These are phyloP conservation scores for Astrothelium macrocarpum DNA, from an alignment of 495 filamentous ascomycete species.

Conservation along the genomic window DNA sequence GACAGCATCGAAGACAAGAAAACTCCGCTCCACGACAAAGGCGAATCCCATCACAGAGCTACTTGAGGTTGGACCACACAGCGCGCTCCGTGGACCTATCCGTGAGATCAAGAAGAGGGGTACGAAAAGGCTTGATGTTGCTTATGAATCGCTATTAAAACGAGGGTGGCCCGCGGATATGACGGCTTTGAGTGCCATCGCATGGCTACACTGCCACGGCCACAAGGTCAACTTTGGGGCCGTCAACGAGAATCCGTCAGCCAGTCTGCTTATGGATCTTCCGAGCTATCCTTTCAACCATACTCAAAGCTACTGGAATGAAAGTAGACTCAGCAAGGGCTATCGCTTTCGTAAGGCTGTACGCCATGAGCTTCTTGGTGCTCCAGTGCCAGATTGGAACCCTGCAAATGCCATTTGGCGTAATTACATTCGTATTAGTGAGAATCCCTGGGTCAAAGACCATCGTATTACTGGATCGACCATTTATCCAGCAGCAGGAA, in stretches of 20 bases:
- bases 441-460: slow-evolving; percentile 46
- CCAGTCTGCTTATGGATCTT: slow-evolving; percentile 4
- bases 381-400: slow-evolving; percentile 38
- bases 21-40: not conserved
- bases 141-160: not conserved
- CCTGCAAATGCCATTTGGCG: slow-evolving; percentile 44
- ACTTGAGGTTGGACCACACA: slow-evolving; percentile 11
- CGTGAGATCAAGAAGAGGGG: not conserved
- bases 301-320: slow-evolving; percentile 8
- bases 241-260: not conserved
- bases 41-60: no score
- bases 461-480: slow-evolving; percentile 26
- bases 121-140: not conserved
- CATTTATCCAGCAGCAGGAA: slow-evolving; percentile 5
- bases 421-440: slow-evolving; percentile 40
- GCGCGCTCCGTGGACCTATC: slow-evolving; percentile 7
- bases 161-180: not conserved
- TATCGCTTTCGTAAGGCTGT: slow-evolving; percentile 39
- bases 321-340: slow-evolving; percentile 33
- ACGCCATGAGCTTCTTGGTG: slow-evolving; percentile 48
- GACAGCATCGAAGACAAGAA: not conserved
- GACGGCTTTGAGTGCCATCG: not conserved
- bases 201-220: slow-evolving; percentile 12
- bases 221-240: slow-evolving; percentile 1
- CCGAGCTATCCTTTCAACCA: slow-evolving; percentile 6